phyloP scores from a whole-genome alignment of 805 yeast genomes.

The Nakazawaea peltata region DNA sequence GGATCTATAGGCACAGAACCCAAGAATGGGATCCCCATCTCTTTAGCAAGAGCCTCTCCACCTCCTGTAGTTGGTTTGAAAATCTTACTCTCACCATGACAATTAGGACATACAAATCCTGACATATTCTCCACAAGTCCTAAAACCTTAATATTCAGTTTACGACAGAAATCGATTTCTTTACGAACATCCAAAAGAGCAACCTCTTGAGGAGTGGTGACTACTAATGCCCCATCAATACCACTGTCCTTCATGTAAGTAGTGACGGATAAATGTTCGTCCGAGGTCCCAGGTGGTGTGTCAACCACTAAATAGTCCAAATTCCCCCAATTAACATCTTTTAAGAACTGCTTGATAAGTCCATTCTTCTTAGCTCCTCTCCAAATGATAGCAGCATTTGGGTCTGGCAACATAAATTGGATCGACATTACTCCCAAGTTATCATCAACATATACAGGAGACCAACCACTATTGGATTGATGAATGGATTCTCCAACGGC shows the following conservation, averaged over 20 bases:
- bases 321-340: slow-evolving; percentile 93
- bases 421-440: slow-evolving; percentile 94
- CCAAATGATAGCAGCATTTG: slow-evolving; percentile 94
- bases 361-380: slow-evolving; percentile 95
- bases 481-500: slow-evolving; percentile 82
- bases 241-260: slow-evolving; percentile 84
- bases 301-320: slow-evolving; percentile 85
- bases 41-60: slow-evolving; percentile 77
- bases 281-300: slow-evolving; percentile 98
- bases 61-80: slow-evolving; percentile 98
- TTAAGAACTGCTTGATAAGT: slow-evolving; percentile 84
- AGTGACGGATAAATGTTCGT: slow-evolving; percentile 89
- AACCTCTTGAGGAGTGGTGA: slow-evolving; percentile 97
- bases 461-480: slow-evolving; percentile 89
- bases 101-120: slow-evolving; percentile 95
- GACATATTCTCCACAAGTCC: slow-evolving; percentile 98
- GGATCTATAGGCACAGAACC: slow-evolving; percentile 97
- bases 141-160: slow-evolving; percentile 77
- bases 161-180: slow-evolving; percentile 89
- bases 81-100: slow-evolving; percentile 83
- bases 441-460: slow-evolving; percentile 93
- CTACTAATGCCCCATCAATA: slow-evolving; percentile 89
- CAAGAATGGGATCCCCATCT: slow-evolving; percentile 65
- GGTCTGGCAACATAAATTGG: slow-evolving; percentile 88
- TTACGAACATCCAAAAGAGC: slow-evolving; percentile 91